Percentiles rank a stretch among this genome's conserved stretches.
Evolutionary conservation across 176 grass and related monocot species (phyloP).

Genomic region (Triticum timopheevii): DNA sequence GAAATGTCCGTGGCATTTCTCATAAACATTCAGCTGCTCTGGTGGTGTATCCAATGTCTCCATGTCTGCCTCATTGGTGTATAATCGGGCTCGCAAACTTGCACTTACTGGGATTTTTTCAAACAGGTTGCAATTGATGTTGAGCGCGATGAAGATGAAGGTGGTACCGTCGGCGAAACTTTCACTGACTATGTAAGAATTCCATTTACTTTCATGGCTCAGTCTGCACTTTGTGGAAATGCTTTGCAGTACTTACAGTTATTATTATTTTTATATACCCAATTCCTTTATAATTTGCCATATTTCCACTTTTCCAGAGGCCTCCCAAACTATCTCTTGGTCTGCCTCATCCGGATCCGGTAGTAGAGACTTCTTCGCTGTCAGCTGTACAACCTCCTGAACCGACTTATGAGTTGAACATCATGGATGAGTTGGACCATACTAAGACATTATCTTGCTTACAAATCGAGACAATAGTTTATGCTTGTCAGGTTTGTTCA

Average conservation of each 20-base stretch:
- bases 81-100: background rate
- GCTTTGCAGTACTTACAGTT: slow-evolving; percentile 1
- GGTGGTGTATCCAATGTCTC: background rate
- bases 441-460: slow-evolving; percentile 86
- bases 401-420: slow-evolving; percentile 78
- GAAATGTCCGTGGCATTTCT: background rate
- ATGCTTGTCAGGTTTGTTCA: slow-evolving; percentile 92
- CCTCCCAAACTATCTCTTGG: slow-evolving; percentile 81
- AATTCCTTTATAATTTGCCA: slow-evolving; percentile 32
- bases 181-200: slow-evolving; percentile 92
- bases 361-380: slow-evolving; percentile 96
- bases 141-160: slow-evolving; percentile 98
- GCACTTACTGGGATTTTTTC: slow-evolving; percentile 29
- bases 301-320: slow-evolving; percentile 66
- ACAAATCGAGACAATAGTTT: slow-evolving; percentile 97
- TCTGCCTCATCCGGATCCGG: slow-evolving; percentile 86
- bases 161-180: slow-evolving; percentile 83
- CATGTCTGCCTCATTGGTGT: slow-evolving; percentile 10
- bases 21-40: slow-evolving; percentile 16
- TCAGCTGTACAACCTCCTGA: slow-evolving; percentile 98
- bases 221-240: background rate
- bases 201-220: slow-evolving; percentile 11
- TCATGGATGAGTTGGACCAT: slow-evolving; percentile 76
- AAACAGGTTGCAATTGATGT: slow-evolving; percentile 89
- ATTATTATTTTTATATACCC: background rate